Evolutionary conservation across 2,329 filamentous ascomycete genomes (phyloP).

Genomic region (Pestalotiopsis sp.): DNA sequence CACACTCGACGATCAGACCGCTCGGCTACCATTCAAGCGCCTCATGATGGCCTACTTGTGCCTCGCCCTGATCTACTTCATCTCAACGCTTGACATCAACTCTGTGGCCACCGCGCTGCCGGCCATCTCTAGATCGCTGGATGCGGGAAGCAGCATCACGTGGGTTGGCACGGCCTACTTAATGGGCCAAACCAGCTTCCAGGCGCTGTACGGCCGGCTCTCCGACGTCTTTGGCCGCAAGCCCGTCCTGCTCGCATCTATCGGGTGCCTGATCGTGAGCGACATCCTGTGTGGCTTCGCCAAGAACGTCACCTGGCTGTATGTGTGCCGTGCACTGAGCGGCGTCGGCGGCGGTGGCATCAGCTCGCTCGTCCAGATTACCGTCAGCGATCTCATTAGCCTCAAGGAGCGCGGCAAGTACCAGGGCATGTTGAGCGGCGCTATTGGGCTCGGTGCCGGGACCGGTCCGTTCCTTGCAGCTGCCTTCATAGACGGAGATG

Average conservation of each 20-base stretch:
- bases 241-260: slow-evolving; percentile 5
- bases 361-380: slow-evolving; percentile 32
- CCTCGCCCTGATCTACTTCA: slow-evolving; percentile 18
- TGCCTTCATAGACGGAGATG: slow-evolving; percentile 7
- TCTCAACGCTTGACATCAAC: slow-evolving; percentile 21
- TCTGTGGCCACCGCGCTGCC: slow-evolving; percentile 16
- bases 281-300: slow-evolving; percentile 25
- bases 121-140: slow-evolving; percentile 2
- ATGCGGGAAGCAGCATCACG: slow-evolving; percentile 4
- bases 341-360: slow-evolving; percentile 30
- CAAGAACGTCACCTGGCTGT: slow-evolving; percentile 25
- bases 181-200: slow-evolving; percentile 10
- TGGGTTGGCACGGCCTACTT: slow-evolving; percentile 9
- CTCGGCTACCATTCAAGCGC: slow-evolving; percentile 17
- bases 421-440: slow-evolving; percentile 29
- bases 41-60: slow-evolving; percentile 19
- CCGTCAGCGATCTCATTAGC: slow-evolving; percentile 35
- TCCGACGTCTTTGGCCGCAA: slow-evolving; percentile 12
- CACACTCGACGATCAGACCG: slow-evolving; percentile 15
- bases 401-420: slow-evolving; percentile 36
- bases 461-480: slow-evolving; percentile 27
- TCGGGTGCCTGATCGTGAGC: slow-evolving; percentile 3
- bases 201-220: slow-evolving; percentile 8
- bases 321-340: slow-evolving; percentile 29
- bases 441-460: slow-evolving; percentile 23